Percentiles rank a stretch among this genome's conserved stretches.
These are phyloP conservation scores for Leccinum laetum DNA, from an alignment of 1,284 basidiomycete genomes.

Conservation along the genomic window DNA sequence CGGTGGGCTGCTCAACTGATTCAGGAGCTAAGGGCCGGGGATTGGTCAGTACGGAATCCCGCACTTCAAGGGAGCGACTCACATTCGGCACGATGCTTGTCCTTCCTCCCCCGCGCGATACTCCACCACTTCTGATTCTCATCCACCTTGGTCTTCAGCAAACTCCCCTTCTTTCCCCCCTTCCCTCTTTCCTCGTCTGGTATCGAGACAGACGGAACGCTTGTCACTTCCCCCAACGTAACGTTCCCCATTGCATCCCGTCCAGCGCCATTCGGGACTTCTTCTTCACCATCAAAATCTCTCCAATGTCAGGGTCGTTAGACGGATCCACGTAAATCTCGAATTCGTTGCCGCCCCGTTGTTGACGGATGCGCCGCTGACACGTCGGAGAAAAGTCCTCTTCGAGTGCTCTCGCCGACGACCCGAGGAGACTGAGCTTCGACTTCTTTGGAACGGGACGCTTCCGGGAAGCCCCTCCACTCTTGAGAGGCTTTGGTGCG, in stretches of 20 bases:
- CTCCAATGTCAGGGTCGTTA: constrained; percentile 63
- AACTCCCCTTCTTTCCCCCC: constrained; percentile 24
- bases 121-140: constrained; percentile 79
- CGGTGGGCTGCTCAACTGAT: constrained; percentile 29
- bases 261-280: constrained; percentile 64
- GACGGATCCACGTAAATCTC: constrained; percentile 75
- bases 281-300: constrained; percentile 77
- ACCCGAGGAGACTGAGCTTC: constrained; percentile 57
- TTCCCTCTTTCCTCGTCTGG: constrained; percentile 33
- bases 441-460: constrained; percentile 77
- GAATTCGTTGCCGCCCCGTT: constrained; percentile 50
- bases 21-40: constrained; percentile 43
- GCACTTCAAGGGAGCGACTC: constrained; percentile 16
- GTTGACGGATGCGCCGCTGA: constrained; percentile 45
- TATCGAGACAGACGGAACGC: constrained; percentile 40
- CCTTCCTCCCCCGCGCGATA: constrained; percentile 60
- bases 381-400: constrained; percentile 61
- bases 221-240: constrained; percentile 56
- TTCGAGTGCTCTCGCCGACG: constrained; percentile 35
- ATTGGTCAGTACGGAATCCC: constrained; percentile 17
- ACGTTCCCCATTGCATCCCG: constrained; percentile 54
- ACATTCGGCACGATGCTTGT: constrained; percentile 43
- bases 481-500: constrained; percentile 28
- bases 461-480: constrained; percentile 38
- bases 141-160: constrained; percentile 44